Base-by-base conservation (phyloP, 805 yeast species). In the Wickerhamiella parazyma region DNA sequence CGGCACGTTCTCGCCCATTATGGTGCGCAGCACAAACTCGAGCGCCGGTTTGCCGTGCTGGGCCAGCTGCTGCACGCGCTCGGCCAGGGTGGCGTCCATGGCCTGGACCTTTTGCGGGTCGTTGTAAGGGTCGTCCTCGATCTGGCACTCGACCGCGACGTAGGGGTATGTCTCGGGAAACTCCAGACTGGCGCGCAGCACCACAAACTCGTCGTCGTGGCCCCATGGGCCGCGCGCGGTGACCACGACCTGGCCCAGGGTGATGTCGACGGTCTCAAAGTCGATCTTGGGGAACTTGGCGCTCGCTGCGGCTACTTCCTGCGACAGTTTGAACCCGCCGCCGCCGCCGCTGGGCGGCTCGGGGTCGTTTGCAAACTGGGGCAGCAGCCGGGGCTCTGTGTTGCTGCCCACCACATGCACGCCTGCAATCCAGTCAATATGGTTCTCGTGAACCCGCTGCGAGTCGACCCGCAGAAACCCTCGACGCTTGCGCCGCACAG, bases 391-490 rank as follows among this genome's bases (percentile, higher is more conserved):
- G 16, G 33, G 36, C 26, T 12, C 8, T 18, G 31, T 17, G 21
- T 10, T 10, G 11, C 17, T 12, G 5, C 20, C 26, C 6, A 22
- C 28, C 49, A 89, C 74, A 45, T 86, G 69, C 6, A 89, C 94
- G 41, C 97, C 96, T 0, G 95, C 78, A 31, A 93, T 77, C 97
- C 97, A 89, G 49, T 80, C 78, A 48, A 89, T 64, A 55, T 84
- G 51, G 45, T 42, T 51, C 34, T 40, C 51, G 5, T 48, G 28
- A 12, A 40, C 49, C 3, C 16, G 10, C 9, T 14, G n/a, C 25
- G 19, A 21, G 4, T 20, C 42, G 35, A 39, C 28, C 8, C 33
- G 33, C 38, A 53, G 47, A 20, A 44, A 40, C 6, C 47, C 45
- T 1, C 44, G 35, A 1, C 44, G 21, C 3, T 10, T n/a, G 17